These are phyloP conservation scores for Microbotryum silenes-acaulis DNA, from an alignment of 1,284 basidiomycete species.

Conservation along the genomic window DNA sequence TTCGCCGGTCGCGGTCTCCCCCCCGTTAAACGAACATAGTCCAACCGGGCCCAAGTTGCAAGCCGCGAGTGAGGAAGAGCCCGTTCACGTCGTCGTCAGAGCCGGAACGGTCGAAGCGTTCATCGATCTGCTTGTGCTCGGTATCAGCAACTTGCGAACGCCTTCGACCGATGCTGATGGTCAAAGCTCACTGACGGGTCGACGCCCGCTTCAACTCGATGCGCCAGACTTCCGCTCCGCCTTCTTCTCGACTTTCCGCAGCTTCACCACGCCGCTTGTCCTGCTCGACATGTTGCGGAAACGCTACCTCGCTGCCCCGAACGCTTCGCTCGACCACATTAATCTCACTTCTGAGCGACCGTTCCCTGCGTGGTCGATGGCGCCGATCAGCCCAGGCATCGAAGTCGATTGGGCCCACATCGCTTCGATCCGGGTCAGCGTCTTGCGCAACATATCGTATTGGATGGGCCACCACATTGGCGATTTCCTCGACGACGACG, in stretches of 20 bases:
- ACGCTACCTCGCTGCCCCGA: slow-evolving; percentile 9
- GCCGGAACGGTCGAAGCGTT: slow-evolving; percentile 8
- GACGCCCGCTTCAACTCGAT: slow-evolving; percentile 3
- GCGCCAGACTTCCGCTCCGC: background rate
- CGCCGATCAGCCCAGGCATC: background rate
- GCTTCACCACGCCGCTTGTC: slow-evolving; percentile 4
- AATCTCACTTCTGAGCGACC: slow-evolving; percentile 6
- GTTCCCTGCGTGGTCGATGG: slow-evolving; percentile 13
- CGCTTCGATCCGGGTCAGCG: slow-evolving; percentile 2
- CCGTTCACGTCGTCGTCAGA: slow-evolving; percentile 11
- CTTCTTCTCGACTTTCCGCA: slow-evolving; percentile 7
- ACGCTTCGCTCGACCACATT: slow-evolving; percentile 2
- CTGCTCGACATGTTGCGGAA: slow-evolving; percentile 8
- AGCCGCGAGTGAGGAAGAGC: slow-evolving; percentile 4
- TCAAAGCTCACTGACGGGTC: slow-evolving; percentile 2
- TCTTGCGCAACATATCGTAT: slow-evolving; percentile 1
- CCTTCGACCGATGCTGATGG: slow-evolving; percentile 12
- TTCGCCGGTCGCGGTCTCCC: background rate
- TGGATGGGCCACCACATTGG: slow-evolving; percentile 2
- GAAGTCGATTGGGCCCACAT: slow-evolving; percentile 1
- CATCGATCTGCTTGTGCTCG: slow-evolving; percentile 7
- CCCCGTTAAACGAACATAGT: background rate
- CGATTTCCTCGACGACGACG: slow-evolving; percentile 13
- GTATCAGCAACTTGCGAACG: slow-evolving; percentile 6
- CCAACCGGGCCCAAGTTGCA: background rate